Evolutionary conservation across 495 filamentous ascomycete species (phyloP).

Genomic region (Penicillium maclennaniae): DNA sequence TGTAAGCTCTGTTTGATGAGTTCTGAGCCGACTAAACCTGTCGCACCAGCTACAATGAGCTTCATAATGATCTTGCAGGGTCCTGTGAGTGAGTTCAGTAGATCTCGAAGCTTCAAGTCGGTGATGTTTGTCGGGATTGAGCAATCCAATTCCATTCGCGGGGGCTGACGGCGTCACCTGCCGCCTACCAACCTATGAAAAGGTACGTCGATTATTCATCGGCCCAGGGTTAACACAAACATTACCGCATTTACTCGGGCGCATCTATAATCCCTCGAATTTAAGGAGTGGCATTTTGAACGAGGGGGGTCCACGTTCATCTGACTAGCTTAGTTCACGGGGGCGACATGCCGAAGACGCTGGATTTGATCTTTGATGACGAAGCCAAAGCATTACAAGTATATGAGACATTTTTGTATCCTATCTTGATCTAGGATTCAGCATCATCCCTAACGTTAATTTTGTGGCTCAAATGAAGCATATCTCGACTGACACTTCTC

Average conservation of each 20-base stretch:
- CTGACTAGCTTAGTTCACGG: neutral
- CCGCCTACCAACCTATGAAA: neutral
- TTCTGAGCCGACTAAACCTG: slow-evolving; percentile 45
- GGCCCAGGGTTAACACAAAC: neutral
- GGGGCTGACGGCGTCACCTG: neutral
- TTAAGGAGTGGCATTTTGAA: too few species aligned
- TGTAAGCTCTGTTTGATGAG: slow-evolving; percentile 41
- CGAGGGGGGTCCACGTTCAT: neutral
- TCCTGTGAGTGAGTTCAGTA: neutral
- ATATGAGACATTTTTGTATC: neutral
- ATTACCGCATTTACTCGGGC: neutral
- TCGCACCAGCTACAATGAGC: slow-evolving; percentile 48
- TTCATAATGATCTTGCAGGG: slow-evolving; percentile 38
- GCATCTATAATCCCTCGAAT: neutral
- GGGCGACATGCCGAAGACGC: neutral
- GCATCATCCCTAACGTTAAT: neutral
- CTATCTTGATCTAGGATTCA: neutral
- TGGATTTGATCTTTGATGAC: neutral
- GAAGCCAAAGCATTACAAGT: neutral
- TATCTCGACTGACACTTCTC: neutral
- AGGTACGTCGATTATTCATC: neutral
- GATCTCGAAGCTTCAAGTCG: neutral
- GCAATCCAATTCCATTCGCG: neutral
- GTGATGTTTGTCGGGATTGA: slow-evolving; percentile 2
- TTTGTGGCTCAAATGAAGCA: neutral